Evolutionary conservation across 2,329 filamentous ascomycete species (phyloP).

Genomic region (Colletotrichum tropicale): DNA sequence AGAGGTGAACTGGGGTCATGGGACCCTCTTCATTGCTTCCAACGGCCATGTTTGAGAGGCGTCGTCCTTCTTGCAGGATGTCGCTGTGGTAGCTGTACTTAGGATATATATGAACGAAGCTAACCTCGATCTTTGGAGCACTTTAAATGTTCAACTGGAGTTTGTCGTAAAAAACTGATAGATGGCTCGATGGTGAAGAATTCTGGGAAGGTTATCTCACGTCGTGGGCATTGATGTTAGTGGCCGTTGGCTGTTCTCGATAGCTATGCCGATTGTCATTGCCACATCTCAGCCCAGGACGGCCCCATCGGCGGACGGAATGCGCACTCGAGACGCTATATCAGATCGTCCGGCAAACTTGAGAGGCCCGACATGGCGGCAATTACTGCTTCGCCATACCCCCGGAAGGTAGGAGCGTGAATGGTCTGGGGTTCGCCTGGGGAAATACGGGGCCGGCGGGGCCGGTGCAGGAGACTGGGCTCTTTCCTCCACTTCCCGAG

Average conservation of each 20-base stretch:
- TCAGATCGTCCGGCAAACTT: not conserved
- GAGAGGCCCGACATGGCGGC: not conserved
- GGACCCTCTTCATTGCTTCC: not conserved
- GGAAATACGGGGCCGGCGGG: slow-evolving; percentile 9
- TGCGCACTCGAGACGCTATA: not conserved
- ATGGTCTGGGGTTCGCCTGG: not conserved
- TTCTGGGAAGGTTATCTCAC: not conserved
- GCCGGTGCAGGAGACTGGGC: not conserved
- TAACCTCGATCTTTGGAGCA: not conserved
- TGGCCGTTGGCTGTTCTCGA: not conserved
- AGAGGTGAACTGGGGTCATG: slow-evolving; percentile 65
- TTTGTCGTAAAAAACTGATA: not conserved
- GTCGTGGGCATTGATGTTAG: not conserved
- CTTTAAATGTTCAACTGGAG: not conserved
- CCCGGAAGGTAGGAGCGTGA: not conserved
- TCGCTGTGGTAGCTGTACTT: not conserved
- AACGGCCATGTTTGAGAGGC: not conserved
- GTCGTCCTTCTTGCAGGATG: not conserved
- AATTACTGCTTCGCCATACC: not conserved
- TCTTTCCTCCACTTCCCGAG: slow-evolving; percentile 6
- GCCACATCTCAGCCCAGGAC: not conserved
- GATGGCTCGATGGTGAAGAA: not conserved
- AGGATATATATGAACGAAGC: not conserved
- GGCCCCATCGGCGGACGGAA: slow-evolving; percentile 4
- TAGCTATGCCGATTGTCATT: not conserved